A percentile compares a stretch with the other conserved stretches of the same genome.
Conservation (phyloP, 164 flowering plant genomes). For the Annona cherimola region DNA sequence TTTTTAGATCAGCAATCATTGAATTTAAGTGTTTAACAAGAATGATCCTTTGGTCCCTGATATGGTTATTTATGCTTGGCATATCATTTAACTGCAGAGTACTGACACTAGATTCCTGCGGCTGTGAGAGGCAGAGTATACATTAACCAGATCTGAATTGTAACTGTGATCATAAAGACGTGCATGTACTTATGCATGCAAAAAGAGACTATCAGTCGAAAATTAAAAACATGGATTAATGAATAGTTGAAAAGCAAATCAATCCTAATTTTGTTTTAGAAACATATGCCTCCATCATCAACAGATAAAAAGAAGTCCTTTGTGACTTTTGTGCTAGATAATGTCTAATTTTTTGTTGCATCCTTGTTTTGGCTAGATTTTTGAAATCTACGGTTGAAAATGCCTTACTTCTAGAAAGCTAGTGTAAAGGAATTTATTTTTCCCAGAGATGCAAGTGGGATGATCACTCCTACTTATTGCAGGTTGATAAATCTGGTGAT, state of each 20-base stretch:
- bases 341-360: not conserved
- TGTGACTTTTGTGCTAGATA: no score
- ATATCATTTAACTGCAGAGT: not conserved
- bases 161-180: no score
- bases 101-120: not conserved
- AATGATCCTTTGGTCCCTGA: not conserved
- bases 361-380: not conserved
- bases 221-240: no score
- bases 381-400: no score
- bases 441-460: not conserved
- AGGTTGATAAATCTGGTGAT: slow-evolving; percentile 74
- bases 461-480: slow-evolving; percentile 15
- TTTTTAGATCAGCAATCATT: not conserved
- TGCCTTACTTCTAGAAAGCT: no score
- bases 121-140: not conserved
- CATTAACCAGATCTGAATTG: not conserved
- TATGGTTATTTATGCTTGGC: not conserved
- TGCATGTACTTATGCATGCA: no score
- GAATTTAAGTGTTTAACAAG: not conserved
- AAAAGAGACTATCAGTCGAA: no score
- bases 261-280: no score
- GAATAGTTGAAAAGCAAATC: no score
- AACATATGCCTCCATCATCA: no score
- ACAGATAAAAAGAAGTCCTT: no score
- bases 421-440: not conserved